Base-by-base conservation (phyloP, 2,329 filamentous ascomycete genomes). In the Curvularia spicifera region DNA sequence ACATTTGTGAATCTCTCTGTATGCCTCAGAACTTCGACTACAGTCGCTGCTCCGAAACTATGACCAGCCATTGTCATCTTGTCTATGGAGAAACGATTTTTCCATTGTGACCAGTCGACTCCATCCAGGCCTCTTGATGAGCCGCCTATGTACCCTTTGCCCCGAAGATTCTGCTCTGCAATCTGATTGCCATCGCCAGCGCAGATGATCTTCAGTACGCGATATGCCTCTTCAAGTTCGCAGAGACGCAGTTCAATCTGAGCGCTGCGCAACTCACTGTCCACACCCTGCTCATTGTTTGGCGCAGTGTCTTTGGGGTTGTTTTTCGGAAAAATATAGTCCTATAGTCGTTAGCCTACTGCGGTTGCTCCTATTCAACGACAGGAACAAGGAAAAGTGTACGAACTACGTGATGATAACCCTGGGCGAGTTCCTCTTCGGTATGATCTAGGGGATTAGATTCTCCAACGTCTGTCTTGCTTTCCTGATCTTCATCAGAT, bases 41-140 rank as follows among this genome's bases (percentile, higher is more conserved):
- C 81, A 0, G 87, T 89, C 8, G 87, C 87, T 2, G 86, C 87
- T 18, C 87, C 87, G 63, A 90, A 90, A 1, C 85, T 88, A 68
- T 90, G 87, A 0, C 87, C 87, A 64, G 88, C 84, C 57, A 85
- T 80, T 1, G 86, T 89, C 18, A 88, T 83, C 48, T 85, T 80
- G 28, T 83, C 75, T 4, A 85, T 74, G 53, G 85, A 81, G 58
- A 90, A 83, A 2, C 84, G 77, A 2, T 78, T 77, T 57, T 80
- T 80, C 87, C 87, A 90, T 9, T 78, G 73, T 0, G 71, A 61
- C 87, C 87, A 90, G 47, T 83, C 74, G 1, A 84, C 72, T 0
- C 84, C 85, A 3, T 82, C 76, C 0, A 89, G 77, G 0, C 86
- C 87, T 44, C 82, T 77, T 0, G 85, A 86, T 59, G 84, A 87